phyloP scores from a whole-genome alignment of 345 rosid genomes.

The Kandelia obovata region DNA sequence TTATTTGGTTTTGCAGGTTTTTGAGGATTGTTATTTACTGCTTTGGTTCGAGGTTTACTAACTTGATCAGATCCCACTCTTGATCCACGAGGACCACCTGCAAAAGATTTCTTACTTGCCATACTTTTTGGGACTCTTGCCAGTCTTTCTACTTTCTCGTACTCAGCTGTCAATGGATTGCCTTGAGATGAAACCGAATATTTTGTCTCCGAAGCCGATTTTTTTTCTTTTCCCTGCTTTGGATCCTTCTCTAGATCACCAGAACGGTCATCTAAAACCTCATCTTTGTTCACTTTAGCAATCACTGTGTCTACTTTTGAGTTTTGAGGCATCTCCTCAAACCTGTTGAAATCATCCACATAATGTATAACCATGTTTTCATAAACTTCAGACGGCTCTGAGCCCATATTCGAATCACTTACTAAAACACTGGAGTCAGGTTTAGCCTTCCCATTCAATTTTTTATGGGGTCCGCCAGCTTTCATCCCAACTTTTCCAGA shows the following conservation, averaged over 20 bases:
- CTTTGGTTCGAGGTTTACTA: slow-evolving; percentile 23
- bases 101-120: slow-evolving; percentile 19
- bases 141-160: slow-evolving; percentile 46
- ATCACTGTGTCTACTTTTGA: slow-evolving; percentile 20
- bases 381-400: slow-evolving; percentile 56
- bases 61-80: slow-evolving; percentile 24
- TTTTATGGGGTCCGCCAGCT: slow-evolving; percentile 39
- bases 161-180: slow-evolving; percentile 40
- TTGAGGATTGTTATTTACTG: slow-evolving; percentile 22
- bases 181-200: slow-evolving; percentile 59
- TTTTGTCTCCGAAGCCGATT: slow-evolving; percentile 47
- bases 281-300: slow-evolving; percentile 28
- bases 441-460: slow-evolving; percentile 37
- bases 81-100: slow-evolving; percentile 22
- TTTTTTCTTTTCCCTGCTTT: slow-evolving; percentile 44
- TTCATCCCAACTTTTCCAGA: slow-evolving; percentile 46
- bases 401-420: slow-evolving; percentile 56
- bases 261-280: slow-evolving; percentile 30
- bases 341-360: slow-evolving; percentile 57
- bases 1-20: slow-evolving; percentile 31
- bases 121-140: slow-evolving; percentile 26
- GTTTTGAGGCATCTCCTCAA: slow-evolving; percentile 32
- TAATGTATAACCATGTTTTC: slow-evolving; percentile 56
- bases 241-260: slow-evolving; percentile 43
- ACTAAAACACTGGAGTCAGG: slow-evolving; percentile 34